Base-by-base conservation (phyloP, 78 protist genomes). In the Emiliania huxleyi region DNA sequence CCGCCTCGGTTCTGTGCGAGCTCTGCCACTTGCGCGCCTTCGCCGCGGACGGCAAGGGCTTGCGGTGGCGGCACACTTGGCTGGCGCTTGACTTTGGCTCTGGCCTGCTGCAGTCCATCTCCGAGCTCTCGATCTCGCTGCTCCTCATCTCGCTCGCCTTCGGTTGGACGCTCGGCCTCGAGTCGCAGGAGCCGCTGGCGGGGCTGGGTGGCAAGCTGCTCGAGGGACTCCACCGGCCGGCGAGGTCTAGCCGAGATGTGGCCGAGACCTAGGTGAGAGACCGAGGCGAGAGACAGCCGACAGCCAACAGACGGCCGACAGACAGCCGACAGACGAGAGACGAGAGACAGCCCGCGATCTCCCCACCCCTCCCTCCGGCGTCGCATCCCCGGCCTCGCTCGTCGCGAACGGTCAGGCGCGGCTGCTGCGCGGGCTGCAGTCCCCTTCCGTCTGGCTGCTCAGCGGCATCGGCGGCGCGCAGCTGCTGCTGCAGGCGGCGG, bases 21-120 rank as follows among this genome's bases (percentile, higher is more conserved):
- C 40, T 84, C 23, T 42, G 26, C 33, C 90, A 84, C 69, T 46
- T 84, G 55, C 33, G 69, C 8, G 19, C 26, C 43, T 84, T 33
- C 69, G 90, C 35, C 19, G 12, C 22, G 46, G 90, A 48, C 69
- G 90, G 90, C 33, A 84, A 84, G n/a, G 90, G 90, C 8, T 46
- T 84, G 62, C 90, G 90, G 18, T 84, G 55, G 44, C 90, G 90
- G 73, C 69, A 84, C 42, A 84, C 90, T 44, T 25, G 33, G 49
- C 49, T 79, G 5, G 89, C 89, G 33, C 89, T 83, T 38, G 89
- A 83, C 62, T 83, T 83, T 33, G 18, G 18, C 33, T 42, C 62
- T 8, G 89, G 89, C 56, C 56, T 83, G 89, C 18, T 83, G 29
- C 89, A 83, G 89, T 44, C 89, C 18, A 11, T 83, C 25, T 25